A percentile compares a stretch with the other conserved stretches of the same genome.
phyloP scores from a whole-genome alignment of 441 rosid genomes.

The Geranium incanum region DNA sequence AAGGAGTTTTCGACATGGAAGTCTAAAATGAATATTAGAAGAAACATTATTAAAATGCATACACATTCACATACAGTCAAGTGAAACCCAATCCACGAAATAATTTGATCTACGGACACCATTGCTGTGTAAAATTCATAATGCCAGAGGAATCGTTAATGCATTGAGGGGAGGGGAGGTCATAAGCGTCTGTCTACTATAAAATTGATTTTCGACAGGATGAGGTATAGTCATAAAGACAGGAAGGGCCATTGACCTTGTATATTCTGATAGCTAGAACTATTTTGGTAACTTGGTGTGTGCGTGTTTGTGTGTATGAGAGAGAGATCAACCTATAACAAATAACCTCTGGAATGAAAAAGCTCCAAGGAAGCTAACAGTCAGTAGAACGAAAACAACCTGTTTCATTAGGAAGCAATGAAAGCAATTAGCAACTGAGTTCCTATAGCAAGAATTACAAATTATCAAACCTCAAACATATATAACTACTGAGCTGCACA shows the following conservation, averaged over 20 bases:
- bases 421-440: constrained; percentile 4
- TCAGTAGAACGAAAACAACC: constrained; percentile 47
- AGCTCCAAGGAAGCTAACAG: constrained; percentile 55
- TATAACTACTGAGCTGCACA: not conserved
- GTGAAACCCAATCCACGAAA: too few species aligned
- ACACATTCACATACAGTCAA: not conserved
- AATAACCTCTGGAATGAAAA: constrained; percentile 52
- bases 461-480: not conserved
- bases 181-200: too few species aligned
- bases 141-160: too few species aligned
- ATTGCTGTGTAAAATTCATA: too few species aligned
- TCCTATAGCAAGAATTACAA: not conserved
- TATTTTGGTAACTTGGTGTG: not conserved
- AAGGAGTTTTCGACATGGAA: not conserved
- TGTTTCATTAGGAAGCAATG: constrained; percentile 28
- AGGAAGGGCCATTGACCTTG: too few species aligned
- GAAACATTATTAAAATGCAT: not conserved
- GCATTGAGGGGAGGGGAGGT: too few species aligned
- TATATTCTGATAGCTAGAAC: too few species aligned
- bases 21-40: constrained; percentile 1
- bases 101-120: too few species aligned
- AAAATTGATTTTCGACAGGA: too few species aligned
- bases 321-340: constrained; percentile 38
- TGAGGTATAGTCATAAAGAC: too few species aligned
- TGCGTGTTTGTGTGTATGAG: not conserved